Conservation (phyloP, 2,329 filamentous ascomycete genomes). For the Arthrobotrys conoides region DNA sequence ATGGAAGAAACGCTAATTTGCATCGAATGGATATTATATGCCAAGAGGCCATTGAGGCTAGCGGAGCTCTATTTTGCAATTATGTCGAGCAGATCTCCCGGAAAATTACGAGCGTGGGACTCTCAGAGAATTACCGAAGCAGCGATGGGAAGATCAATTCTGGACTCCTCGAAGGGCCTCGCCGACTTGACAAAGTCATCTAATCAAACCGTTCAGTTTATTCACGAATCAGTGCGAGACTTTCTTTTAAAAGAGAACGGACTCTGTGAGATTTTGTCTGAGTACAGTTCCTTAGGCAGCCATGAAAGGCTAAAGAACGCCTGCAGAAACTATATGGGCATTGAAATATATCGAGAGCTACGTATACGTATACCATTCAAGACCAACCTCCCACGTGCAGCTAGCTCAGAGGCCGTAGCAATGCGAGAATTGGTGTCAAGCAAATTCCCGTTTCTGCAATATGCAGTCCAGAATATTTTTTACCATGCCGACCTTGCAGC, state of each 20-base stretch:
- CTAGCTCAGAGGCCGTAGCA: slow-evolving; percentile 2
- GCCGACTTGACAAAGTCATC: slow-evolving; percentile 67
- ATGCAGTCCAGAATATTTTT: slow-evolving; percentile 68
- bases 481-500: slow-evolving; percentile 68
- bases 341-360: slow-evolving; percentile 61
- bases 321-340: slow-evolving; percentile 68
- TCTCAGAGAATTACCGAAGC: slow-evolving; percentile 58
- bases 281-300: slow-evolving; percentile 63
- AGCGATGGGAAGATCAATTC: slow-evolving; percentile 66
- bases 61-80: slow-evolving; percentile 68
- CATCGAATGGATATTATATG: slow-evolving; percentile 68
- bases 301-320: slow-evolving; percentile 69
- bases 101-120: slow-evolving; percentile 61
- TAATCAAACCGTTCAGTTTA: slow-evolving; percentile 70
- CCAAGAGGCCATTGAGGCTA: slow-evolving; percentile 65
- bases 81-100: slow-evolving; percentile 64
- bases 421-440: neutral
- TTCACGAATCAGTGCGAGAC: slow-evolving; percentile 71
- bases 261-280: slow-evolving; percentile 65
- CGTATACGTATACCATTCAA: no score
- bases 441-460: slow-evolving; percentile 68
- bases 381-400: no score
- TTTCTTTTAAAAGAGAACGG: slow-evolving; percentile 68
- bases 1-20: slow-evolving; percentile 65
- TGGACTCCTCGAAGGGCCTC: slow-evolving; percentile 71